phyloP scores from a whole-genome alignment of 2,329 filamentous ascomycete species.

The Neodidymelliopsis sp. region DNA sequence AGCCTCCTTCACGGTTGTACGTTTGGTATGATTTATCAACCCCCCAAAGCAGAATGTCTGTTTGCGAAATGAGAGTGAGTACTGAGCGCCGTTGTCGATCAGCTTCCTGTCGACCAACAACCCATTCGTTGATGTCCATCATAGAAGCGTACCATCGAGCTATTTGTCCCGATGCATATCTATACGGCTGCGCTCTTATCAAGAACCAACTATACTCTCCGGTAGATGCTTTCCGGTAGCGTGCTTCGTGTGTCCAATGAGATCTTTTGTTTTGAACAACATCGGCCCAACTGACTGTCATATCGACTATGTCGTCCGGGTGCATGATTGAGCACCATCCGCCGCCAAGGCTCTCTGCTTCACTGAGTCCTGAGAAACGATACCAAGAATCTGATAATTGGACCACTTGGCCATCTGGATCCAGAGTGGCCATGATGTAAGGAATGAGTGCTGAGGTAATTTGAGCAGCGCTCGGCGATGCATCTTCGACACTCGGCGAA shows the following conservation, averaged over 20 bases:
- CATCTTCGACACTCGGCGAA: background rate
- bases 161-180: conserved; percentile 4
- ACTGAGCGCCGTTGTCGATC: conserved; percentile 13
- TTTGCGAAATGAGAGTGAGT: conserved; percentile 13
- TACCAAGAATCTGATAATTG: conserved; percentile 13
- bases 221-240: conserved; percentile 5
- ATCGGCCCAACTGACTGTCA: background rate
- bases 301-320: conserved; percentile 5
- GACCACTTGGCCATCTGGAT: conserved; percentile 11
- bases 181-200: conserved; percentile 15
- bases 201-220: conserved; percentile 8
- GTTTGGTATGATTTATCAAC: too few species aligned
- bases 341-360: conserved; percentile 13
- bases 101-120: conserved; percentile 13
- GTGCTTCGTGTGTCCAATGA: conserved; percentile 15
- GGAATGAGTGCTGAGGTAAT: conserved; percentile 11
- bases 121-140: conserved; percentile 19
- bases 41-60: conserved; percentile 17
- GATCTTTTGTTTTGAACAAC: conserved; percentile 4
- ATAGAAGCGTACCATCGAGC: conserved; percentile 19
- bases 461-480: background rate
- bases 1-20: background rate
- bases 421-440: conserved; percentile 8
- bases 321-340: conserved; percentile 11
- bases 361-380: conserved; percentile 11